Evolutionary conservation across 495 filamentous ascomycete species (phyloP).

Genomic region (Xylaria intraflava): DNA sequence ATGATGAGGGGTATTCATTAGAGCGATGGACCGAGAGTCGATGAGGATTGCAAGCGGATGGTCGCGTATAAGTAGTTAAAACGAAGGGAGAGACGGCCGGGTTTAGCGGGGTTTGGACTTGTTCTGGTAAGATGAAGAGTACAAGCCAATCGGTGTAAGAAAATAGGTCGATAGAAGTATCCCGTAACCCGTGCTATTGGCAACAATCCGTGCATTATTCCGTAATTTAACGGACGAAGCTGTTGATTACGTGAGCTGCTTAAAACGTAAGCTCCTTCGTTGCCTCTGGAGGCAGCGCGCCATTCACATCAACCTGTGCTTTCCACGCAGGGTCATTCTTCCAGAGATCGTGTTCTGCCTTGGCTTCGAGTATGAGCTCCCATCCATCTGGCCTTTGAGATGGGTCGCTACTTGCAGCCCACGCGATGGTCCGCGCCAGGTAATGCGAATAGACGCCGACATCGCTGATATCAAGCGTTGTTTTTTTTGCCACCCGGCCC

Average conservation of each 20-base stretch:
- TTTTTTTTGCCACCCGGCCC: background rate
- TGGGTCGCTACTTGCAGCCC: background rate
- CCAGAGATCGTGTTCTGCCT: background rate
- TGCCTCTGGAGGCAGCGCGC: background rate
- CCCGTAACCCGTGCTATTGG: background rate
- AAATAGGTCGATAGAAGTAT: background rate
- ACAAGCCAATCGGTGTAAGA: too few species aligned
- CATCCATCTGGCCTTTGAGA: background rate
- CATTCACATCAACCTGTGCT: background rate
- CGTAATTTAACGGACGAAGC: too few species aligned
- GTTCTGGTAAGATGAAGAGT: background rate
- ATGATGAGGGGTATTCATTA: too few species aligned
- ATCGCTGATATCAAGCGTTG: background rate
- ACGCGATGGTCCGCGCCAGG: background rate
- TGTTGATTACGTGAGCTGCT: too few species aligned
- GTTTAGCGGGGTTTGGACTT: conserved; percentile 12
- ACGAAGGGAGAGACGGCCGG: too few species aligned
- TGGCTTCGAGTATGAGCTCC: background rate
- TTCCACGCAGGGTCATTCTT: background rate
- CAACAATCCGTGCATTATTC: background rate
- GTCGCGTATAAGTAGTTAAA: background rate
- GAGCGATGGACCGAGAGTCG: too few species aligned
- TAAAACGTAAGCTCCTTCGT: too few species aligned
- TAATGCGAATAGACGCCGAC: background rate
- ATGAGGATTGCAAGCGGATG: background rate